These are phyloP conservation scores for Nyctanthes arbortristis DNA, from an alignment of 257 asterid species.

Conservation along the genomic window DNA sequence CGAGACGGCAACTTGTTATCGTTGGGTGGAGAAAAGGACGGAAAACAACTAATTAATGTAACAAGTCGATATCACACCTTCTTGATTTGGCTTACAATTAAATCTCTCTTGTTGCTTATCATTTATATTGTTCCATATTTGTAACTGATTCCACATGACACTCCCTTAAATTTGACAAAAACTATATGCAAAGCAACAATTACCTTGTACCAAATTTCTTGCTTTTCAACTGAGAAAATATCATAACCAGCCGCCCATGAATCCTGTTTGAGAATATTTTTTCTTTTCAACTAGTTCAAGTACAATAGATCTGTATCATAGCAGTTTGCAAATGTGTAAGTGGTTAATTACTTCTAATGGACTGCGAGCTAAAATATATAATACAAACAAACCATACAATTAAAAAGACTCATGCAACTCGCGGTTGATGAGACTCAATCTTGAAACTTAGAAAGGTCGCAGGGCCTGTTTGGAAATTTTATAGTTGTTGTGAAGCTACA, in stretches of 20 bases:
- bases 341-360: too few relatives aligned
- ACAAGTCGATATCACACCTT: constrained; percentile 15
- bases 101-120: constrained; percentile 16
- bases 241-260: too few relatives aligned
- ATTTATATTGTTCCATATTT: constrained; percentile 19
- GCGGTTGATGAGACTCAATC: too few relatives aligned
- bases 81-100: constrained; percentile 10
- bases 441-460: too few relatives aligned
- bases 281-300: too few relatives aligned
- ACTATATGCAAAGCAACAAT: constrained; percentile 52
- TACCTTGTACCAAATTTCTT: constrained; percentile 42
- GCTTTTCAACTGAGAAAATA: constrained; percentile 13
- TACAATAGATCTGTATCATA: too few relatives aligned
- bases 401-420: too few relatives aligned
- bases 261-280: neutral
- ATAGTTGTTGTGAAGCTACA: neutral
- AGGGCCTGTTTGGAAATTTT: too few relatives aligned
- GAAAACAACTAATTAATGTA: constrained; percentile 35
- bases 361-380: too few relatives aligned
- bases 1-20: neutral
- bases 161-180: constrained; percentile 40
- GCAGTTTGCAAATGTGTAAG: too few relatives aligned
- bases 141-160: constrained; percentile 21
- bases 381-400: too few relatives aligned
- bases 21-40: constrained; percentile 52